These are phyloP conservation scores for Bipolaris gigantea DNA, from an alignment of 2,329 filamentous ascomycete genomes.

Conservation along the genomic window DNA sequence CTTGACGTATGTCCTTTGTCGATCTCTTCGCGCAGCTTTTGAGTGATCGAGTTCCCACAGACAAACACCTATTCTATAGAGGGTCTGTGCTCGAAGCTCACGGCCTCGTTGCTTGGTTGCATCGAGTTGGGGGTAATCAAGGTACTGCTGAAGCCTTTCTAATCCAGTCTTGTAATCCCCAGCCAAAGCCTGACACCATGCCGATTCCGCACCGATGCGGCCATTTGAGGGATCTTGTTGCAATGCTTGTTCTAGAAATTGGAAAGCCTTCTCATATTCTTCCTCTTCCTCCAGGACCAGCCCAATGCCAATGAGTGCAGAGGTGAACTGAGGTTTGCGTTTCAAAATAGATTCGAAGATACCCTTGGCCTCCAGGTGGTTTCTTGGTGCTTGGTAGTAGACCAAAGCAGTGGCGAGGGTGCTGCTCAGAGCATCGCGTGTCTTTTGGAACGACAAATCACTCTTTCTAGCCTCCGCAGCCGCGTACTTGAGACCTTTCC, in stretches of 20 bases:
- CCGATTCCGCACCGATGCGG: constrained; percentile 80
- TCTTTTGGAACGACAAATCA: constrained; percentile 63
- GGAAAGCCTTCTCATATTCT: constrained; percentile 78
- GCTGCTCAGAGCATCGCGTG: constrained; percentile 72
- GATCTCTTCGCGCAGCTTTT: constrained; percentile 73
- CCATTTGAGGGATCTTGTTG: constrained; percentile 73
- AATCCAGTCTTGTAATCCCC: constrained; percentile 72
- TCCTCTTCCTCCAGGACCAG: constrained; percentile 92
- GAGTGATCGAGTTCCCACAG: constrained; percentile 82
- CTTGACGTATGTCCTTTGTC: constrained; percentile 77
- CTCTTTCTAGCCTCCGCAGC: constrained; percentile 64
- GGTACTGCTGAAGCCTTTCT: constrained; percentile 69
- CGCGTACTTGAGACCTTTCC: constrained; percentile 69
- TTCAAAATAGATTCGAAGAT: constrained; percentile 81
- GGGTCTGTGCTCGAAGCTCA: constrained; percentile 79
- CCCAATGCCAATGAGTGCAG: constrained; percentile 85
- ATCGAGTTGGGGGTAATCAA: constrained; percentile 62
- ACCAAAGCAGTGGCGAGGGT: constrained; percentile 86
- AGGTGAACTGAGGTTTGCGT: constrained; percentile 73
- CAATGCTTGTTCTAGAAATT: constrained; percentile 77
- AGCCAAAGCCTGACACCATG: constrained; percentile 86
- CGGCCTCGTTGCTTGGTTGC: constrained; percentile 61
- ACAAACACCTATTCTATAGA: constrained; percentile 85
- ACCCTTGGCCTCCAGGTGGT: constrained; percentile 84
- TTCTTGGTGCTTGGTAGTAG: constrained; percentile 83